These are phyloP conservation scores for Ophiostoma quercus DNA, from an alignment of 2,329 filamentous ascomycete genomes.

Conservation along the genomic window DNA sequence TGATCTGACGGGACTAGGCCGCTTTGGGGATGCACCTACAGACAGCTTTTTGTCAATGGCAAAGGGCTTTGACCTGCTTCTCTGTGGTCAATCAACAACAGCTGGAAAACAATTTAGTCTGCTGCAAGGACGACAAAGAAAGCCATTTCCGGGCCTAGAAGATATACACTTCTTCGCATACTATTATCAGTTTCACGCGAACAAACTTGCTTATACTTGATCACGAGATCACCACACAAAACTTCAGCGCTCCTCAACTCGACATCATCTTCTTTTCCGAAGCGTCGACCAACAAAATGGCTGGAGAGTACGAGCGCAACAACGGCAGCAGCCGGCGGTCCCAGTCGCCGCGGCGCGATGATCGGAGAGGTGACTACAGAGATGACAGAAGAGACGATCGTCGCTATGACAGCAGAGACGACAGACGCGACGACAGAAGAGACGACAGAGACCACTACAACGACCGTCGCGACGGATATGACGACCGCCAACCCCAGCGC, in stretches of 20 bases:
- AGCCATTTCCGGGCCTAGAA: neutral
- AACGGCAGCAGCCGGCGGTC: slow-evolving; percentile 15
- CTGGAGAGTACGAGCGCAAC: slow-evolving; percentile 6
- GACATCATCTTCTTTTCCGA: neutral
- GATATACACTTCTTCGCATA: neutral
- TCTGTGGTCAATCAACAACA: neutral
- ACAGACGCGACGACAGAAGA: slow-evolving; percentile 9
- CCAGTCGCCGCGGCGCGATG: slow-evolving; percentile 16
- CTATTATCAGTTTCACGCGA: neutral
- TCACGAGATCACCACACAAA: neutral
- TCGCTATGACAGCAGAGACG: slow-evolving; percentile 13
- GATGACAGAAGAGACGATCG: slow-evolving; percentile 11
- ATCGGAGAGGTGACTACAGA: neutral
- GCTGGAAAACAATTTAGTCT: neutral
- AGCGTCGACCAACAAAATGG: slow-evolving; percentile 13
- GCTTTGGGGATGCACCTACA: neutral
- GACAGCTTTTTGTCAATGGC: neutral
- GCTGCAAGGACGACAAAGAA: neutral
- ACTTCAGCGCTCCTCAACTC: neutral
- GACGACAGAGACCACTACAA: neutral
- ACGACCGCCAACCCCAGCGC: slow-evolving; percentile 9
- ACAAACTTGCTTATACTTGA: neutral
- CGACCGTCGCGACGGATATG: neutral
- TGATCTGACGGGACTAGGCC: neutral
- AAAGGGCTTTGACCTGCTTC: neutral